Evolutionary conservation across 345 rosid species (phyloP), one percentile per base, ranked within the genome.

Genomic region (Populus tremula): DNA sequence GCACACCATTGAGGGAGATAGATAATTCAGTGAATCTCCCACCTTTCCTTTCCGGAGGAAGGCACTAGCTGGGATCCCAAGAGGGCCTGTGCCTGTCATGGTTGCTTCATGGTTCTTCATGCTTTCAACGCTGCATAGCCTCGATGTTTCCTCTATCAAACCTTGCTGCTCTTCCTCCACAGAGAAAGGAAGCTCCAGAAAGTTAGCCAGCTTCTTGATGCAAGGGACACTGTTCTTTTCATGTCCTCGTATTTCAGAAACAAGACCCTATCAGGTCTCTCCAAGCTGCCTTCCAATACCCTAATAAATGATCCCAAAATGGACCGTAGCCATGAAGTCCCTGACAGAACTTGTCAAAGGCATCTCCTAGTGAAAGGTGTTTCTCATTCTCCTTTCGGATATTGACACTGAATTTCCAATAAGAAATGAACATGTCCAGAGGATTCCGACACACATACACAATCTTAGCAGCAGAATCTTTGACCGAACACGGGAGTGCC

Each of bases 61-160:
- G 0, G 81, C 33, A 23, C 79, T 80, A 41, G 85, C 75, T 0
- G 80, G 67, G 45, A 78, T 25, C 54, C 69, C 74, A 11, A 73
- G 47, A 6, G 79, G 82, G n/a, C 78, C 86, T 5, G 75, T 80
- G 5, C 90, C 86, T 50, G 23, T 78, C 45, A 38, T 79, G 71
- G 84, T 87, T 7, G 84, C 83, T 73, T 87, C 88, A 76, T 84
- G 76, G 77, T 53, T 82, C 70, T 85, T 85, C 0, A 87, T 68
- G 85, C 90, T 82, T 18, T 87, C 87, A 36, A 87, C 45, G 72
- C 83, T 82, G n/a, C 85, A 86, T 70, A 81, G 79, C 83, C 82
- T 35, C 0, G 79, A 7, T 29, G 82, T 66, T 21, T 84, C 56
- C 3, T 88, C 85, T 36, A 79, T 0, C 84, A 5, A 84, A 78